phyloP scores from a whole-genome alignment of 345 rosid species.

The Hypericum androsaemum region DNA sequence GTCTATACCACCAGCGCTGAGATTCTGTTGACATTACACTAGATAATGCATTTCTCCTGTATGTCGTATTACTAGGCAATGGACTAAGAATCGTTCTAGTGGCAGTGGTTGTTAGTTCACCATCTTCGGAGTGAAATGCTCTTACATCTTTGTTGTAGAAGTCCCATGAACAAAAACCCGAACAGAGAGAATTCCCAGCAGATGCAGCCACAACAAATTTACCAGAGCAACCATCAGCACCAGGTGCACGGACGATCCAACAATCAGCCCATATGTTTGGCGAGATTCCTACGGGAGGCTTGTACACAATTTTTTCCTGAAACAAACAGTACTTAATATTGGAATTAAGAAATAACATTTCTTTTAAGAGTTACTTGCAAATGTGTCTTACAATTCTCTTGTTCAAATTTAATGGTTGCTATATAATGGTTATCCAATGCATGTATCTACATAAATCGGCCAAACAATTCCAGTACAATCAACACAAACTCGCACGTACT shows the following conservation, averaged over 20 bases:
- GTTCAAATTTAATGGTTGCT: too few relatives aligned
- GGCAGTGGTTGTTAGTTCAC: conserved; percentile 37
- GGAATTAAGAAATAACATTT: background rate
- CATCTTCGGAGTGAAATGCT: conserved; percentile 59
- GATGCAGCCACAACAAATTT: conserved; percentile 95
- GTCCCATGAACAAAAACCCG: conserved; percentile 99
- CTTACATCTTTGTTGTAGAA: conserved; percentile 71
- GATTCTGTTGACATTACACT: conserved; percentile 44
- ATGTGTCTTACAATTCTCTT: too few relatives aligned
- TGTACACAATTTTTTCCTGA: conserved; percentile 82
- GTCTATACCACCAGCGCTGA: conserved; percentile 87
- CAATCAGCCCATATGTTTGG: conserved; percentile 86
- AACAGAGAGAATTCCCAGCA: conserved; percentile 75
- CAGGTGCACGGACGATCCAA: conserved; percentile 89
- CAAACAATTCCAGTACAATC: too few relatives aligned
- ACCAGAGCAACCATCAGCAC: conserved; percentile 90
- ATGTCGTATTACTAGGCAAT: conserved; percentile 38
- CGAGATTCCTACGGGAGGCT: conserved; percentile 53
- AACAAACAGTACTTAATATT: background rate
- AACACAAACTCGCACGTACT: too few relatives aligned
- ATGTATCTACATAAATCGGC: too few relatives aligned
- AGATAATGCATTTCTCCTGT: conserved; percentile 45
- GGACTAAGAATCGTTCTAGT: conserved; percentile 66
- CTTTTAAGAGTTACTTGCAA: too few relatives aligned
- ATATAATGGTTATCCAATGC: too few relatives aligned